A percentile compares a stretch with the other conserved stretches of the same genome.
Evolutionary conservation across 202 grass and related monocot genomes (phyloP).

Genomic region (Cymbopogon flexuosus): DNA sequence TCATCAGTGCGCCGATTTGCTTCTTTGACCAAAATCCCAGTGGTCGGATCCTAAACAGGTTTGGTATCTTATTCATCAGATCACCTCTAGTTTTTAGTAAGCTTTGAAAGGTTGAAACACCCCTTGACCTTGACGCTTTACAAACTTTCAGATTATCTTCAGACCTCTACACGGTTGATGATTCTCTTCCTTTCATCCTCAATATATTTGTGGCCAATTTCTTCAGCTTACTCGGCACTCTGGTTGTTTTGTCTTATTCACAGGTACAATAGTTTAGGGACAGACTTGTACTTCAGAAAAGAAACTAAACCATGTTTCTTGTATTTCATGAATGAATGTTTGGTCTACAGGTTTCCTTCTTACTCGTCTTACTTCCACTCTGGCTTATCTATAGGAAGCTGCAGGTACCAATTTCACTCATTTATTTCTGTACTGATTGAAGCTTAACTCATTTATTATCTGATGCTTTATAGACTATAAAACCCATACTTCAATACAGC

Average conservation of each 20-base stretch:
- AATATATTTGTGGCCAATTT: slow-evolving; percentile 98
- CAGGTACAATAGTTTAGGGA: slow-evolving; percentile 46
- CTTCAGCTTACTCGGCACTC: slow-evolving; percentile 73
- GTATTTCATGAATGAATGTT: slow-evolving; percentile 42
- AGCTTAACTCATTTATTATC: not conserved
- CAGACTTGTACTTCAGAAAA: not conserved
- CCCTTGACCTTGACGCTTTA: slow-evolving; percentile 12
- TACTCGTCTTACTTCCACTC: slow-evolving; percentile 76
- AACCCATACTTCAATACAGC: not conserved
- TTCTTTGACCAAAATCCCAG: slow-evolving; percentile 95
- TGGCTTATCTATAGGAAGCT: slow-evolving; percentile 78
- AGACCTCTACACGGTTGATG: slow-evolving; percentile 83
- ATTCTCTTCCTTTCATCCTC: slow-evolving; percentile 98
- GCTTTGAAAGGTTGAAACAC: not conserved
- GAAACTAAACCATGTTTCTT: slow-evolving; percentile 23
- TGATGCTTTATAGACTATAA: not conserved
- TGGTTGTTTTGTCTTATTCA: slow-evolving; percentile 78
- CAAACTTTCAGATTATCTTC: slow-evolving; percentile 74
- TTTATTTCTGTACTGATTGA: not conserved
- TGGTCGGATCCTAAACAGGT: slow-evolving; percentile 90
- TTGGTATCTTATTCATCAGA: slow-evolving; percentile 7
- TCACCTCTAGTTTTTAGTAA: slow-evolving; percentile 11
- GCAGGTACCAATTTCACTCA: slow-evolving; percentile 52
- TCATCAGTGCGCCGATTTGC: slow-evolving; percentile 63
- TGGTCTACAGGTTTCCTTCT: slow-evolving; percentile 56